These are phyloP conservation scores for Fonsecaea pugnacius DNA, from an alignment of 2,329 filamentous ascomycete genomes.

Conservation along the genomic window DNA sequence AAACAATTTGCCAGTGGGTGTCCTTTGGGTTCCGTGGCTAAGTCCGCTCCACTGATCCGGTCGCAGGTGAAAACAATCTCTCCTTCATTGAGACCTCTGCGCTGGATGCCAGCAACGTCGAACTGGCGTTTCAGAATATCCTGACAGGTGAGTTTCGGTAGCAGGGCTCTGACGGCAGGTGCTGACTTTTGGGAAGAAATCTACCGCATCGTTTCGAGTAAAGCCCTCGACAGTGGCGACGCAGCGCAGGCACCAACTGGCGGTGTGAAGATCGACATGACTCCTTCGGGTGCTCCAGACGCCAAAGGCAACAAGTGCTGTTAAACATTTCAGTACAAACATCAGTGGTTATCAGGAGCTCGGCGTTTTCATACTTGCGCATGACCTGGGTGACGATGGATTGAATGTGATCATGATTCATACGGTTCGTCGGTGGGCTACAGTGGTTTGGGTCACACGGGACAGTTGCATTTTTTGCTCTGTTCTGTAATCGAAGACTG, in stretches of 20 bases:
- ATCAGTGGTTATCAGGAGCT: conserved; percentile 16
- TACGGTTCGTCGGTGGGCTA: conserved; percentile 21
- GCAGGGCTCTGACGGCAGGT: not conserved
- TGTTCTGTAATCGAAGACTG: conserved; percentile 1
- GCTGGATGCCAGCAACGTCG: conserved; percentile 97
- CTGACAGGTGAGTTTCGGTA: conserved; percentile 75
- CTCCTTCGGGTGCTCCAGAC: conserved; percentile 79
- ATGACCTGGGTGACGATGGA: conserved; percentile 25
- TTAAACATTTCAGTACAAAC: conserved; percentile 44
- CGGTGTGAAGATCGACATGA: conserved; percentile 79
- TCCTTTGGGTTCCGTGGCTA: not conserved
- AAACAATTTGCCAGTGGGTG: conserved; percentile 92
- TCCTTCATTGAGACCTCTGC: conserved; percentile 99
- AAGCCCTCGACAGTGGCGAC: conserved; percentile 90
- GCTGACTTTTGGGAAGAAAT: conserved; percentile 65
- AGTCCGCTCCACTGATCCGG: conserved; percentile 34
- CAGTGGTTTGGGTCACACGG: conserved; percentile 8
- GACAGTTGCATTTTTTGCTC: conserved; percentile 7
- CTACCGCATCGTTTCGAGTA: conserved; percentile 98
- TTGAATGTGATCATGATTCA: conserved; percentile 30
- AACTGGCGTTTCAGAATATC: conserved; percentile 99
- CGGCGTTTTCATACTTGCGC: conserved; percentile 27
- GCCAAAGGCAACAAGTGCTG: conserved; percentile 83
- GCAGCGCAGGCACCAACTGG: conserved; percentile 78
- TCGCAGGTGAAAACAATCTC: conserved; percentile 87